Base-by-base conservation (phyloP, 2,329 filamentous ascomycete genomes). In the Ceratocystis variospora region DNA sequence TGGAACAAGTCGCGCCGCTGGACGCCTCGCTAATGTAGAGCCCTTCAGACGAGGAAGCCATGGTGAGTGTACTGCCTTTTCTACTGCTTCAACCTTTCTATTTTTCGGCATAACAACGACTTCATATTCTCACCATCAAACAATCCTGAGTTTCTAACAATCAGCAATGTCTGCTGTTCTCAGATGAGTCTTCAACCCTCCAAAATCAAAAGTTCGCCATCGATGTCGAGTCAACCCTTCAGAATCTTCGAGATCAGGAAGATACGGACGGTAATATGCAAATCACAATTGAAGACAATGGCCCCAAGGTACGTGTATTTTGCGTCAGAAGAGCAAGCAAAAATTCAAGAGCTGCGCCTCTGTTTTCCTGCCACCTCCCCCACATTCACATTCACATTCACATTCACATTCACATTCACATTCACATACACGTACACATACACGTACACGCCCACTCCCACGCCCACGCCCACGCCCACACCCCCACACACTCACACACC, bases 261-360 rank as follows among this genome's bases (percentile, higher is more conserved):
- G 94, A 99, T 73, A 95, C 92, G 37, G 92, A 99, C 76, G 81
- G 84, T 66, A 96, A 99, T 76, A 89, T 90, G 81, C 92, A 97
- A 76, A 99, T 99, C 75, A 99, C 94, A 37, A 96, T 97, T 71
- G 94, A 97, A 73, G 94, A 99, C 77, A 83, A 84, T 70, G 94
- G 94, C 0, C 93, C 94, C 62, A 99, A 97, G 82, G 89, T 88
- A 75, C 69, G 73, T 62, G 31, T 3, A 59, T 28, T 17, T 10
- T 33, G 12, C 25, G 19, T 37, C 17, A 8, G 12, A 41, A 41
- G 37, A 41, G 37, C 10, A 10, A 12, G 37, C 37, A 41, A 41
- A 41, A 41, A 15, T 15, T 41, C 12, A 41, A 41, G 12, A 15
- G 37, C 37, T 15, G 12, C 37, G 8, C 4, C 37, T 41, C 10